Evolutionary conservation across 2,329 filamentous ascomycete species (phyloP), one percentile per base, ranked within the genome.

Genomic region (Atkinsonella hypoxylon): DNA sequence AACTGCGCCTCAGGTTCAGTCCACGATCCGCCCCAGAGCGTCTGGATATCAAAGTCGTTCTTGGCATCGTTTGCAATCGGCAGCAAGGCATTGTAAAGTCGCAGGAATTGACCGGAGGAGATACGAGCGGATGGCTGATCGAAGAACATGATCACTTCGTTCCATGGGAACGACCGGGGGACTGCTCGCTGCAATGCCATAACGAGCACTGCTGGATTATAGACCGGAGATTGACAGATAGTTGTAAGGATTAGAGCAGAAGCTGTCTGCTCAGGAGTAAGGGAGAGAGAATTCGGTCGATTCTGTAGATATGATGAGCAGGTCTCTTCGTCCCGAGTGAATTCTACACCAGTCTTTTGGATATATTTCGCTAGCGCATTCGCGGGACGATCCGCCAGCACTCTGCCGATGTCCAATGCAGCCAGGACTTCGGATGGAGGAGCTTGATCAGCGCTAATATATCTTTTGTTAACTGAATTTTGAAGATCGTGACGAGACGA

Each of bases 1-100:
- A 98, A 72, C 57, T 97, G 91, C 0, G 93, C 88, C 55, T 95
- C 83, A 13, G 85, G 79, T 57, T 94, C 81, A 55, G 84, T 81
- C 91, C 94, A 98, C 54, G 80, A 74, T 60, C 90, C 90, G 52
- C 90, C 90, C 90, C 93, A 97, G 20, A 98, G 73, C 39, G 77
- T 78, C 64, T 96, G 89, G 43, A 98, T 85, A 62, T 96, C 88
- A 58, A 97, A 82, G 18, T 61, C 59, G 13, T 56, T 59, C 22
- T 60, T 63, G 3, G 66, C 54, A n/a, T 77, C 73, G 49, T 71
- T 70, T 2, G 89, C 87, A 50, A 93, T 73, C 1, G 84, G 82
- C 15, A 89, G 70, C 30, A 98, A 71, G 4, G 87, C 85, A 50
- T 85, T 79, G 69, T 93, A 95, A 3, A 98, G 72, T 12, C 78